phyloP scores from a whole-genome alignment of 805 yeast species.

The Candida nemodendra region DNA sequence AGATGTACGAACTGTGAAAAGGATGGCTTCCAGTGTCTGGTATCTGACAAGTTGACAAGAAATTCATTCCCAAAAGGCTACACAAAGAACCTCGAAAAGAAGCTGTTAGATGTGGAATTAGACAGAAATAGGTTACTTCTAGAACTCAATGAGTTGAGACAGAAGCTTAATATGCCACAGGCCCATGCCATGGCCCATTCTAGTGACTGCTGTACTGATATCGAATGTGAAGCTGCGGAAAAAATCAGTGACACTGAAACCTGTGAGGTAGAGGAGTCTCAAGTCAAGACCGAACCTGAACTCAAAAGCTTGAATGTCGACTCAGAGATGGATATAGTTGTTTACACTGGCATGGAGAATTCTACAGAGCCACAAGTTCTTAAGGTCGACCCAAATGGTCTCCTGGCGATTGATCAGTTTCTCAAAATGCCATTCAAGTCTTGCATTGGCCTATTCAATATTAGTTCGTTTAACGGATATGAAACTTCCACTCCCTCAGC shows the following conservation, averaged over 20 bases:
- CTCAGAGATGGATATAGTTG: background rate
- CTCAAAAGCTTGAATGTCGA: background rate
- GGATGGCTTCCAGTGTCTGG: conserved; percentile 66
- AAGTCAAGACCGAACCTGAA: background rate
- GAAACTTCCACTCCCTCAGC: conserved; percentile 13
- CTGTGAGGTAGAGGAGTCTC: conserved; percentile 1
- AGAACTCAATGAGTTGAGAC: conserved; percentile 32
- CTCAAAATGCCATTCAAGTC: conserved; percentile 26
- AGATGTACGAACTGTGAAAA: conserved; percentile 63
- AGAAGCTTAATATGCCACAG: conserved; percentile 8
- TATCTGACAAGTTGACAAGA: conserved; percentile 70
- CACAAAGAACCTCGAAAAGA: conserved; percentile 69
- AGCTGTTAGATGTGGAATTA: conserved; percentile 58
- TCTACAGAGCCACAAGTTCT: background rate
- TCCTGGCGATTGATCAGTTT: conserved; percentile 27
- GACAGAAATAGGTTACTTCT: conserved; percentile 43
- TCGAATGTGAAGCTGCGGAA: background rate
- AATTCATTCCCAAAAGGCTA: conserved; percentile 81
- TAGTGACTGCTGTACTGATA: background rate
- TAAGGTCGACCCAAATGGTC: conserved; percentile 22
- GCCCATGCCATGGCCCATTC: background rate
- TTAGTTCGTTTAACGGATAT: conserved; percentile 32
- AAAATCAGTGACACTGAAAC: background rate
- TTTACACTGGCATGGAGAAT: background rate
- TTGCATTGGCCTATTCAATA: conserved; percentile 20